A percentile compares a stretch with the other conserved stretches of the same genome.
These are phyloP conservation scores for Exophiala sp. DNA, from an alignment of 2,329 filamentous ascomycete genomes.

Conservation along the genomic window DNA sequence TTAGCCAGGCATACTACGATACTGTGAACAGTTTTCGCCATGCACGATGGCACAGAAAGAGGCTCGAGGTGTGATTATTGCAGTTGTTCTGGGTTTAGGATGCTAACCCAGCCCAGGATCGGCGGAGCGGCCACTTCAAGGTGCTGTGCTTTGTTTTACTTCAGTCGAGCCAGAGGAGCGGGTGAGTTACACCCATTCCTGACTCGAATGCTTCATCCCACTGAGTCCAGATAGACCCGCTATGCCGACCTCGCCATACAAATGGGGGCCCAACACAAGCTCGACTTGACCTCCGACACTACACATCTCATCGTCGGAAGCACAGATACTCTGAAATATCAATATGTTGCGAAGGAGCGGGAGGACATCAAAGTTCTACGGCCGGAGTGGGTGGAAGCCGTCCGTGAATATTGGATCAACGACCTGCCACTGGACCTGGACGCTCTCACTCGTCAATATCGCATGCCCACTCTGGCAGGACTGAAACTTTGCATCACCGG, in stretches of 20 bases:
- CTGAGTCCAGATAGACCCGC: slow-evolving; percentile 33
- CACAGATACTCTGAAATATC: slow-evolving; percentile 87
- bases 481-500: slow-evolving; percentile 64
- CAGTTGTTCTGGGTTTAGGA: not conserved
- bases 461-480: slow-evolving; percentile 42
- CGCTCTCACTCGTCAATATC: slow-evolving; percentile 57
- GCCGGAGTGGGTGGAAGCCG: slow-evolving; percentile 75
- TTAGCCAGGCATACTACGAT: not conserved
- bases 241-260: slow-evolving; percentile 53
- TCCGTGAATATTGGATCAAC: slow-evolving; percentile 72
- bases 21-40: not conserved
- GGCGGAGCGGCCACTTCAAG: slow-evolving; percentile 34
- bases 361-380: slow-evolving; percentile 78
- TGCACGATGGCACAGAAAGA: slow-evolving; percentile 9
- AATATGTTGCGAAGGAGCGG: slow-evolving; percentile 84
- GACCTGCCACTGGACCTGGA: slow-evolving; percentile 69
- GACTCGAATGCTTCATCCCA: slow-evolving; percentile 12
- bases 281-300: slow-evolving; percentile 90
- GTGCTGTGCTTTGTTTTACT: slow-evolving; percentile 79
- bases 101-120: slow-evolving; percentile 15
- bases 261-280: slow-evolving; percentile 81
- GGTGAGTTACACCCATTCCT: slow-evolving; percentile 46
- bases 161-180: slow-evolving; percentile 72
- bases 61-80: slow-evolving; percentile 2
- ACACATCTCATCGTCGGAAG: slow-evolving; percentile 91